Percentiles rank a stretch among this genome's conserved stretches.
phyloP scores from a whole-genome alignment of 2,329 filamentous ascomycete genomes.

The Fusarium sp. region DNA sequence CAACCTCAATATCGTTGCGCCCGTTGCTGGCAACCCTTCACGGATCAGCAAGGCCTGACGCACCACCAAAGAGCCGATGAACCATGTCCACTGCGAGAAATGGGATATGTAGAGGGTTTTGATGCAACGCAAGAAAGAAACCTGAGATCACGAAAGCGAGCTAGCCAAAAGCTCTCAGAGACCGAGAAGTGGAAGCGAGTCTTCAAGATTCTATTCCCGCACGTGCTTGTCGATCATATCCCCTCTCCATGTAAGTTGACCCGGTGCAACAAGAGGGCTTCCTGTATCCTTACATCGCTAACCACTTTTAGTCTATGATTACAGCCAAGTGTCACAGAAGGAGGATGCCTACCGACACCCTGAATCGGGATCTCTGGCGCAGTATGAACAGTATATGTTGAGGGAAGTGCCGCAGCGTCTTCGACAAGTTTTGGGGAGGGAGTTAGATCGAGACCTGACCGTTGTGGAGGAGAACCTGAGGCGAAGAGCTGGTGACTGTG shows the following conservation, averaged over 20 bases:
- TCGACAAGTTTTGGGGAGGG: not conserved
- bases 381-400: not conserved
- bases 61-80: not conserved
- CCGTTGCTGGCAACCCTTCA: not conserved
- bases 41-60: rapidly evolving
- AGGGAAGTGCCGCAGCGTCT: not conserved
- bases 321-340: not conserved
- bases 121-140: not conserved
- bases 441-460: not conserved
- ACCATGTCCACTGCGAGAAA: not conserved
- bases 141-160: not conserved
- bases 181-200: not conserved
- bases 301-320: not conserved
- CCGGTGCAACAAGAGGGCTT: rapidly evolving
- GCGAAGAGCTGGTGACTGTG: not conserved
- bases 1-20: not conserved
- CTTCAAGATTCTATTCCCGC: not conserved
- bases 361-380: not conserved
- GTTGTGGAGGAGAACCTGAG: not conserved
- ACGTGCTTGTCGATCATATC: not conserved
- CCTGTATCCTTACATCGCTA: not conserved
- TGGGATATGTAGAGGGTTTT: not conserved
- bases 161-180: not conserved
- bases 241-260: not conserved
- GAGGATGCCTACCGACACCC: not conserved